Conservation (phyloP, 345 rosid genomes). For the rapeseed (Brassica napus) region Da-Ae NC_063435.1:13766001-13766500, state of each 20-base stretch:
- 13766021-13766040: too few species aligned
- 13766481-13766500: background rate
- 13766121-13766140: too few species aligned
- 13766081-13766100: too few species aligned
- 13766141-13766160: too few species aligned
- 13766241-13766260: background rate
- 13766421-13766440: background rate
- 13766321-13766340: background rate
- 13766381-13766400: background rate
- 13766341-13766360: background rate
- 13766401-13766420: background rate
- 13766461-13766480: background rate
- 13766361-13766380: background rate
- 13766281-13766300: background rate
- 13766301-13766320: constrained; percentile 12
- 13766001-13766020: too few species aligned
- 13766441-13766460: constrained; percentile 28
- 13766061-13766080: too few species aligned
- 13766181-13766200: too few species aligned
- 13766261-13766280: background rate
- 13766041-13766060: too few species aligned
- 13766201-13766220: background rate
- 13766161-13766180: too few species aligned
- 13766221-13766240: background rate
- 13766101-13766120: too few species aligned